Percentiles rank a stretch among this genome's conserved stretches.
phyloP scores from a whole-genome alignment of 768 basidiomycete species.

The Suillus alpinus region DNA sequence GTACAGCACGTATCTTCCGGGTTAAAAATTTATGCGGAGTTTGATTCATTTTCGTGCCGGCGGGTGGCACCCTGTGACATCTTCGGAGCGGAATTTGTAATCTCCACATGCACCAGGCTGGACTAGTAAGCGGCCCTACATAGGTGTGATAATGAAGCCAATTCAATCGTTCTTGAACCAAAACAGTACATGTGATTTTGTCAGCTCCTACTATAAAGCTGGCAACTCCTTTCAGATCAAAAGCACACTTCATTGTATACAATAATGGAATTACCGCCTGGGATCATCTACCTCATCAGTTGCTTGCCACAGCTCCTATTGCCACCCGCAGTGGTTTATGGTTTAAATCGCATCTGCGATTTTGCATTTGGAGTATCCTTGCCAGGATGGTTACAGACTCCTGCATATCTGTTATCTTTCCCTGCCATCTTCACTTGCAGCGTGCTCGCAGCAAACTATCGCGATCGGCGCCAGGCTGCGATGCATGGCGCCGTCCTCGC shows the following conservation, averaged over 20 bases:
- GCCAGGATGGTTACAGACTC: constrained; percentile 16
- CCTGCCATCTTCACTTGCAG: constrained; percentile 17
- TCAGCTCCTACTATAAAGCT: background rate
- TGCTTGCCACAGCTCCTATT: constrained; percentile 23
- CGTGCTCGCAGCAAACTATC: constrained; percentile 12
- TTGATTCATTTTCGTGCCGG: background rate
- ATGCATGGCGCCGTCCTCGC: constrained; percentile 45
- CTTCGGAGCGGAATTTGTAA: background rate
- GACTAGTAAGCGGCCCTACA: no score
- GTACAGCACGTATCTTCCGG: no score
- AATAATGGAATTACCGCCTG: constrained; percentile 33
- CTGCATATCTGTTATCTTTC: constrained; percentile 22
- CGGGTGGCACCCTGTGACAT: background rate
- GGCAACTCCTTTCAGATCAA: background rate
- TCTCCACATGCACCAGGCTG: background rate
- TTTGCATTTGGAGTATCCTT: constrained; percentile 7
- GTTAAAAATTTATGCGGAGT: no score
- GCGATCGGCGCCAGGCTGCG: constrained; percentile 39
- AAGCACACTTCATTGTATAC: background rate
- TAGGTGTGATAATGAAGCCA: background rate
- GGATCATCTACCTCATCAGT: constrained; percentile 24
- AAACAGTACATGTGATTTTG: background rate
- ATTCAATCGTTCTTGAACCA: background rate
- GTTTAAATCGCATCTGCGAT: constrained; percentile 11
- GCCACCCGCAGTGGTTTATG: constrained; percentile 17